These are phyloP conservation scores for Malus hybrid DNA, from an alignment of 331 rosid genomes.

Conservation along the genomic window DNA sequence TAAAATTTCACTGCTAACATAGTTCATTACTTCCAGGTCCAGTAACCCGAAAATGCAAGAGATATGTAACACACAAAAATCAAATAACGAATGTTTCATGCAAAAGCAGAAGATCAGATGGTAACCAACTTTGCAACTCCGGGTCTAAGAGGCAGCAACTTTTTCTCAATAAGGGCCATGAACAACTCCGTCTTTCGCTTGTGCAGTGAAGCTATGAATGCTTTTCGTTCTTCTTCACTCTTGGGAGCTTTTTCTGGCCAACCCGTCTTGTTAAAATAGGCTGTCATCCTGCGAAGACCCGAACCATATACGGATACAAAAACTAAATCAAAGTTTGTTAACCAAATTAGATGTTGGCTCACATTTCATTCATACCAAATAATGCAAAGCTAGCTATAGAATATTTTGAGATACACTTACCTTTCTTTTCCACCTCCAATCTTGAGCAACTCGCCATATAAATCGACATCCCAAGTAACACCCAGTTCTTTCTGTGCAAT, in stretches of 20 bases:
- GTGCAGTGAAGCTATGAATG: constrained; percentile 87
- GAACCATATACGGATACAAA: neutral
- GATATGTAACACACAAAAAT: neutral
- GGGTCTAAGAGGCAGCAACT: constrained; percentile 92
- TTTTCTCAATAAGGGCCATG: constrained; percentile 95
- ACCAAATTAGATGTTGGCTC: neutral
- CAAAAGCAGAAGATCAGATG: constrained; percentile 21
- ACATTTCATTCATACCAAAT: neutral
- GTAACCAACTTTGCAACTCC: constrained; percentile 94
- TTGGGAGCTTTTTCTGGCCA: constrained; percentile 90
- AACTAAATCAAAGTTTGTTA: neutral
- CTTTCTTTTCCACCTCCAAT: constrained; percentile 99
- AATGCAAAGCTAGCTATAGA: neutral
- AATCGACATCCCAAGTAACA: constrained; percentile 89
- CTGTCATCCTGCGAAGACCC: constrained; percentile 73
- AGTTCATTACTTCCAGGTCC: neutral
- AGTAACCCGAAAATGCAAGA: neutral
- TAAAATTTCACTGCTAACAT: too few species aligned
- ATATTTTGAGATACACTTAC: constrained; percentile 17
- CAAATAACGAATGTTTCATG: neutral
- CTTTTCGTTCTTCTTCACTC: constrained; percentile 69
- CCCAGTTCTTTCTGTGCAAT: constrained; percentile 71
- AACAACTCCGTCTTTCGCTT: constrained; percentile 88
- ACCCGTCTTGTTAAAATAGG: constrained; percentile 82
- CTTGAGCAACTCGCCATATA: constrained; percentile 94